phyloP scores from a whole-genome alignment of 352 stramenopile species.

The Peronospora destructor region DNA sequence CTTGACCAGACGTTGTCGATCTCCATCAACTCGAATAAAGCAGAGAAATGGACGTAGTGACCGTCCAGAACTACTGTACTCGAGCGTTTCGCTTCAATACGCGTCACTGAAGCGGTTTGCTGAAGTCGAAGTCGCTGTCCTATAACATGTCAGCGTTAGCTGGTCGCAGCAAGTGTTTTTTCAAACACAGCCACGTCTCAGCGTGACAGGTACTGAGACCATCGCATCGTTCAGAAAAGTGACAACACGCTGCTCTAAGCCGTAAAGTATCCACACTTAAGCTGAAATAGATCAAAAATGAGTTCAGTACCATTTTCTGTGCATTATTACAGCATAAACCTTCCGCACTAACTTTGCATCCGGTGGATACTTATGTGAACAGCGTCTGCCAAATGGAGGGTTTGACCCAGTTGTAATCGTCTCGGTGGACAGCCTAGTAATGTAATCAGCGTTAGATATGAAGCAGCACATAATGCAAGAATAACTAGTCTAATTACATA shows the following conservation, averaged over 20 bases:
- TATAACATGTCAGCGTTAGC: constrained; percentile 2
- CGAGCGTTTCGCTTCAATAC: not conserved
- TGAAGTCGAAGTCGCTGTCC: constrained; percentile 4
- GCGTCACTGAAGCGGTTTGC: not conserved
- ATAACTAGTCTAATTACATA: not conserved
- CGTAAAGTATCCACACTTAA: not conserved
- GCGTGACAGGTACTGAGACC: not conserved
- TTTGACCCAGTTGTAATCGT: constrained; percentile 93
- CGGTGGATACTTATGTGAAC: constrained; percentile 46
- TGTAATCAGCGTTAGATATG: constrained; percentile 3
- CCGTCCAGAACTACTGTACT: not conserved
- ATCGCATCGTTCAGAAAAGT: not conserved
- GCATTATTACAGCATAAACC: constrained; percentile 16
- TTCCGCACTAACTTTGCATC: not conserved
- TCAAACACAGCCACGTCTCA: no score
- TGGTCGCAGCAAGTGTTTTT: not conserved
- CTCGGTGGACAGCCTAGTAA: constrained; percentile 59
- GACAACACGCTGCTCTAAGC: not conserved
- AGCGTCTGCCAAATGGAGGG: constrained; percentile 86
- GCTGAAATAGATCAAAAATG: constrained; percentile 4
- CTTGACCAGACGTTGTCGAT: constrained; percentile 18
- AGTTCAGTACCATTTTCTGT: constrained; percentile 20
- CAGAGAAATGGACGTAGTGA: constrained; percentile 9
- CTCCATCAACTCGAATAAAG: constrained; percentile 19
- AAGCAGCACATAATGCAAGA: not conserved